Base-by-base conservation (phyloP, 176 grass and related monocot species). In the Alloteropsis semialata region DNA sequence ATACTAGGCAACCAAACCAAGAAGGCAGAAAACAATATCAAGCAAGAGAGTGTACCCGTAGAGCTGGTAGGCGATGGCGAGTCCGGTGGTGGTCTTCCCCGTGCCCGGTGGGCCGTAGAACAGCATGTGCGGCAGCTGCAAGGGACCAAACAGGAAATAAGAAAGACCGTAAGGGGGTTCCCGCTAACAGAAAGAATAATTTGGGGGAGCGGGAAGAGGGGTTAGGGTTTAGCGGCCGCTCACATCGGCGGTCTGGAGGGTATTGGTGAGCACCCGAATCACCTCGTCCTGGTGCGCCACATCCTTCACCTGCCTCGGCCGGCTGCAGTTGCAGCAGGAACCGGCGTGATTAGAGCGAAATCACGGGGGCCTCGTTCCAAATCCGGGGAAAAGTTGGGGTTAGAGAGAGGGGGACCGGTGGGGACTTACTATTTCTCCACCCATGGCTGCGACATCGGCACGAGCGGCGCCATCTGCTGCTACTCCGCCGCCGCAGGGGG, bases 221-320 rank as follows among this genome's bases (percentile, higher is more conserved):
- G 45, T 63, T 80, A 83, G 82, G 72, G 81, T 83, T 88, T 48
- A 63, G 50, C 22, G n/a, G 9, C 43, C 37, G 54, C 88, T 91
- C 82, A 96, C 96, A 68, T 93, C 91, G 41, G 92, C 79, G 29
- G 93, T 98, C 88, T 96, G 84, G 22, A 98, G 96, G 62, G 93
- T 98, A 69, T 91, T 98, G 77, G 93, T 98, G 83, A 98, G 93
- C 75, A 96, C 93, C 48, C 96, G 87, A 13, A 98, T 81, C 69
- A 93, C 96, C 85, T 98, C 96, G 41, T 98, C 96, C 96, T 98
- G 93, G 85, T 98, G 96, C 39, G 91, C 91, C 46, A 96, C 92
- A 42, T 98, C 96, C 96, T 96, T 98, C 80, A 98, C 93, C 84
- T 98, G 86, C 85, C 84, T 91, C 67, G 96, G 96, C 17, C 96